Evolutionary conservation across 306 rosid species (phyloP).

Genomic region (Glycine tomentella): DNA sequence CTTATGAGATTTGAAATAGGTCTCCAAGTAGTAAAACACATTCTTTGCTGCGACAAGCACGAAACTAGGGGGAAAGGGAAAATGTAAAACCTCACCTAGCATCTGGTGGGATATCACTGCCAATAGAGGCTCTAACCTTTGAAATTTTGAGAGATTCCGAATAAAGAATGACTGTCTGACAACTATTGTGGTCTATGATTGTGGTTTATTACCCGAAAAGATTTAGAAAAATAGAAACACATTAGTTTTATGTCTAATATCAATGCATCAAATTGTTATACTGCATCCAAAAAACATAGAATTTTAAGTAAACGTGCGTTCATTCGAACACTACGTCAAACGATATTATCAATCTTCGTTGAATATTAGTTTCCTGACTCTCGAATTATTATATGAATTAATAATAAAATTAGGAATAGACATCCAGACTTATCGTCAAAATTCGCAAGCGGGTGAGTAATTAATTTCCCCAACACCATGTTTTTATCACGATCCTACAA

Average conservation of each 20-base stretch:
- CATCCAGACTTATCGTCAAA: not conserved
- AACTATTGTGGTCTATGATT: not conserved
- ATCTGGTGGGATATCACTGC: slow-evolving; percentile 35
- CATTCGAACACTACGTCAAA: not conserved
- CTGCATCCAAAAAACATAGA: not conserved
- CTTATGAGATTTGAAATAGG: not conserved
- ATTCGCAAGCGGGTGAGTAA: not conserved
- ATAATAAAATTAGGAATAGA: not conserved
- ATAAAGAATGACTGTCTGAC: not conserved
- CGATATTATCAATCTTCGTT: not conserved
- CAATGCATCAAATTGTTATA: not conserved
- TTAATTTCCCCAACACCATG: not conserved
- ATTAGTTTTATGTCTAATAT: not conserved
- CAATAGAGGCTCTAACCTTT: slow-evolving; percentile 25
- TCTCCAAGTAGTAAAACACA: slow-evolving; percentile 15
- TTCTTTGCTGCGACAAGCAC: slow-evolving; percentile 5
- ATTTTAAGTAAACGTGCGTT: not conserved
- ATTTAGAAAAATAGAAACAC: not conserved
- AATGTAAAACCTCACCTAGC: slow-evolving; percentile 42
- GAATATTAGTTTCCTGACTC: not conserved
- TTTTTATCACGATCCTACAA: not conserved
- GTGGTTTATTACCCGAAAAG: not conserved
- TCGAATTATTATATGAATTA: not conserved
- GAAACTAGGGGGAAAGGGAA: not conserved
- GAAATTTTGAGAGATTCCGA: not conserved